A percentile compares a stretch with the other conserved stretches of the same genome.
phyloP scores from a whole-genome alignment of 352 stramenopile species.

The Globisporangium apiculatum region DNA sequence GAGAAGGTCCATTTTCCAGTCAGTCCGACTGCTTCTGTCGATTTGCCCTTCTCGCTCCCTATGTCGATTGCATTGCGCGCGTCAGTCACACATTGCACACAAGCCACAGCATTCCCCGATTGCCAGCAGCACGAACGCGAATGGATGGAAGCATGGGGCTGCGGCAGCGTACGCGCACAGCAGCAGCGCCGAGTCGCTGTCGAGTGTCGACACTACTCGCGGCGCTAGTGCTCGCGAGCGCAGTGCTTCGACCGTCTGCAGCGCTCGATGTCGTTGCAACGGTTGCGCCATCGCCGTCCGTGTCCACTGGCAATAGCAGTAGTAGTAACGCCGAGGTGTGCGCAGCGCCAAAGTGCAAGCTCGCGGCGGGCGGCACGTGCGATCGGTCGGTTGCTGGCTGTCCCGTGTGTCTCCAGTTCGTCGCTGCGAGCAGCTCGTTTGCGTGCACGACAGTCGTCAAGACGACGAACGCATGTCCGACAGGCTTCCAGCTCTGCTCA shows the following conservation, averaged over 20 bases:
- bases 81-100: too few species aligned
- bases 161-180: neutral
- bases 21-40: neutral
- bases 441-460: conserved; percentile 7
- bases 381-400: conserved; percentile 8
- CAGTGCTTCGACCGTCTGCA: neutral
- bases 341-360: conserved; percentile 3
- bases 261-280: too few species aligned
- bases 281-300: too few species aligned
- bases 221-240: conserved; percentile 5
- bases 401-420: conserved; percentile 9
- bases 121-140: neutral
- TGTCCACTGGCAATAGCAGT: neutral
- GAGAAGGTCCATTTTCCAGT: conserved; percentile 2
- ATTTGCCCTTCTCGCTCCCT: neutral
- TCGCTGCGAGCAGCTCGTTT: conserved; percentile 1
- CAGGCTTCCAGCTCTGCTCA: neutral
- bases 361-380: conserved; percentile 3
- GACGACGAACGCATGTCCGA: conserved; percentile 4
- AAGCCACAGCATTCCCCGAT: neutral
- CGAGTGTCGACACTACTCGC: neutral
- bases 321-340: conserved; percentile 6
- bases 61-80: neutral
- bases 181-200: neutral
- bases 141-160: neutral